Percentiles rank a stretch among this genome's conserved stretches.
These are phyloP conservation scores for Syzygium aqueum DNA, from an alignment of 345 rosid species.

Conservation along the genomic window DNA sequence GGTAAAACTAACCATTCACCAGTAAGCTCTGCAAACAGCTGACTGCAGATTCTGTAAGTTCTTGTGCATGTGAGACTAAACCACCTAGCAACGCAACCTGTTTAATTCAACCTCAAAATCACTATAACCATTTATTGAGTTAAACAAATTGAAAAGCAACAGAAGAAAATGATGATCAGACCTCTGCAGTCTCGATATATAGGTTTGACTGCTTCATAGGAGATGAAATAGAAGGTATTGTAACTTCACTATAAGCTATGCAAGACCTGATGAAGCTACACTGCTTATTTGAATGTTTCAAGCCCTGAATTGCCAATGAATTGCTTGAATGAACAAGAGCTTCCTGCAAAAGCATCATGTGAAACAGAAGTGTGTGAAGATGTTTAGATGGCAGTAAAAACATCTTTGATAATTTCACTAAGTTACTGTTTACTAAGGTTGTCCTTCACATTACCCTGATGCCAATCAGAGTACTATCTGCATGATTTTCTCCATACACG, in stretches of 20 bases:
- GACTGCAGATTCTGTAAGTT: conserved; percentile 54
- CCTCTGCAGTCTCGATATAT: conserved; percentile 90
- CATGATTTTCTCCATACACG: not conserved
- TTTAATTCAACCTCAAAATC: conserved; percentile 10
- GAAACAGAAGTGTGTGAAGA: not conserved
- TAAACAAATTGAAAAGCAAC: not conserved
- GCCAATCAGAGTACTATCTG: not conserved
- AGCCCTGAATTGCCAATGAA: conserved; percentile 51
- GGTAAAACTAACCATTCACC: conserved; percentile 44
- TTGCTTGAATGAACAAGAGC: conserved; percentile 78
- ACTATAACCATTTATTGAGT: conserved; percentile 2
- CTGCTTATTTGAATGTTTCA: conserved; percentile 39
- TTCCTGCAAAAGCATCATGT: conserved; percentile 44
- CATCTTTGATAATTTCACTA: not conserved
- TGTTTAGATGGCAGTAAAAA: not conserved
- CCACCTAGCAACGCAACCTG: conserved; percentile 80
- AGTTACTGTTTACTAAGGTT: not conserved
- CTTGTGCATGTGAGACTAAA: conserved; percentile 71
- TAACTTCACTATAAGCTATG: conserved; percentile 79
- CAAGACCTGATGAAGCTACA: conserved; percentile 63
- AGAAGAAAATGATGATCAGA: conserved; percentile 15
- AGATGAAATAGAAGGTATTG: conserved; percentile 63
- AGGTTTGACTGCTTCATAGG: conserved; percentile 55
- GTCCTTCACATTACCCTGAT: not conserved
- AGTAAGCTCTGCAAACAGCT: conserved; percentile 40